Evolutionary conservation across 1,284 basidiomycete genomes (phyloP), one percentile per base, ranked within the genome.

Genomic region (Vanrija sp.): DNA sequence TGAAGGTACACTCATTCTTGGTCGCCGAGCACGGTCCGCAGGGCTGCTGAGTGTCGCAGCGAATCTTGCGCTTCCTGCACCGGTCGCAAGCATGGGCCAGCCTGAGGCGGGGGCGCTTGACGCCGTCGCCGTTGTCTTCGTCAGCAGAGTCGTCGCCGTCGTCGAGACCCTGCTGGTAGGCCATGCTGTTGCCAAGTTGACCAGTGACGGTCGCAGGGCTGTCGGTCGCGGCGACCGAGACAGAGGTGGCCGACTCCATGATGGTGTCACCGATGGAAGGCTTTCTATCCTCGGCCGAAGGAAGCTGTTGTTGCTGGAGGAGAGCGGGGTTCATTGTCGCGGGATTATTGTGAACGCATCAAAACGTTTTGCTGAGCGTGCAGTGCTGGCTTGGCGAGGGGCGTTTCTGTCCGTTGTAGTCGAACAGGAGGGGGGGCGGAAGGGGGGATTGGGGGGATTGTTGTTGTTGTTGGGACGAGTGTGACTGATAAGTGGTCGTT

Each of bases 21-120:
- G 71, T 70, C 23, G 69, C 69, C 44, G 70, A 69, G 57, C 76
- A 77, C 15, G 76, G 76, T 25, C 69, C 73, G 50, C 76, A 77
- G 0, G 76, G 76, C 47, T 75, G 74, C 53, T 77, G 69, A 0
- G 75, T 76, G 56, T 77, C 75, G 49, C 76, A 77, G 42, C 68
- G 63, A 51, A 74, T 74, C 57, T 74, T 74, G 23, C 72, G 59
- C 47, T 71, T 67, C 41, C 72, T 54, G 56, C 72, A 74, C 46
- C 72, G 55, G 56, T 73, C 70, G 50, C 68, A 73, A 16, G 71
- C 69, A 47, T 72, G 68, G 18, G 73, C 74, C 3, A 76, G 50
- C n/a, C 74, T 60, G 19, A 76, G 56, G n/a, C 74, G 57, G 6
- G 74, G 74, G 20, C 74, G 64, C 57, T 76, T 76, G n/a, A 59